These are phyloP conservation scores for Phialophora expanda DNA, from an alignment of 2,329 filamentous ascomycete species.

Conservation along the genomic window DNA sequence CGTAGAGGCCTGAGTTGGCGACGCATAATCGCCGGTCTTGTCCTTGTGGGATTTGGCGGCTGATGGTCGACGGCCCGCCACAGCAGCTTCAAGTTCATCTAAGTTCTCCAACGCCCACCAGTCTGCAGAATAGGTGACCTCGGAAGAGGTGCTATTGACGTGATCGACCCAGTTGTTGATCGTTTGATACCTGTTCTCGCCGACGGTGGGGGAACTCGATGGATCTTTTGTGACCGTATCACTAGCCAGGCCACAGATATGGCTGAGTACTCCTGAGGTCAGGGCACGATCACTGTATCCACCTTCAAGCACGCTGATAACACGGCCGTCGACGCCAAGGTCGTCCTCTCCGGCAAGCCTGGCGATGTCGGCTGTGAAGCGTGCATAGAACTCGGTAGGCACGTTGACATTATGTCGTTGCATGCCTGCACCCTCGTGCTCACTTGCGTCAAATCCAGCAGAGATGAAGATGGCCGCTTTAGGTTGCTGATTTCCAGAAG, in stretches of 20 bases:
- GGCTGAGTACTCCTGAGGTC: constrained; percentile 85
- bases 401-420: constrained; percentile 95
- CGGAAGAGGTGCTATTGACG: background rate
- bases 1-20: constrained; percentile 84
- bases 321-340: constrained; percentile 76
- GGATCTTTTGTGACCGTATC: constrained; percentile 10
- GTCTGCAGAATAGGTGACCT: constrained; percentile 29
- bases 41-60: constrained; percentile 61
- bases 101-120: constrained; percentile 75
- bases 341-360: constrained; percentile 79
- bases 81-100: constrained; percentile 69
- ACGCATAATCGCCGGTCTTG: constrained; percentile 74
- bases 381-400: constrained; percentile 93
- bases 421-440: constrained; percentile 92
- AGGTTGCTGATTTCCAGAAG: constrained; percentile 62
- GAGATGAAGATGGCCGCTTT: constrained; percentile 93
- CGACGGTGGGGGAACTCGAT: background rate
- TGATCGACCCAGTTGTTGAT: constrained; percentile 34
- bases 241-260: constrained; percentile 73
- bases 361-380: constrained; percentile 84
- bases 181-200: constrained; percentile 22
- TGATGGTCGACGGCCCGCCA: constrained; percentile 59
- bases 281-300: constrained; percentile 94
- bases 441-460: constrained; percentile 94
- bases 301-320: constrained; percentile 93